These are phyloP conservation scores for Talaromyces wortmannii DNA, from an alignment of 495 filamentous ascomycete species.

Conservation along the genomic window DNA sequence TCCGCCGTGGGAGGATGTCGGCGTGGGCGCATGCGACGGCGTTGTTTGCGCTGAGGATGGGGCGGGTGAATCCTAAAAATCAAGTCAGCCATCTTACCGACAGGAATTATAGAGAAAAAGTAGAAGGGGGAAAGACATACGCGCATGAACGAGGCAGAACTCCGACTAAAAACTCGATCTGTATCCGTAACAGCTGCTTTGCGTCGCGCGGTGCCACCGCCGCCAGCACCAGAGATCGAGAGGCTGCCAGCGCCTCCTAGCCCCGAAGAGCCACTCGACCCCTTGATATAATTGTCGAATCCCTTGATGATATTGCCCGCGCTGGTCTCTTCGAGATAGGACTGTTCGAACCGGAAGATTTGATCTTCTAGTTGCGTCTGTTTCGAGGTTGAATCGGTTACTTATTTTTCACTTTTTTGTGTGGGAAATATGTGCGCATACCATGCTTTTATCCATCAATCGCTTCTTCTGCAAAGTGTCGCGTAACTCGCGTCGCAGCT, in stretches of 20 bases:
- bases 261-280: conserved; percentile 37
- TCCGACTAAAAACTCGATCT: conserved; percentile 46
- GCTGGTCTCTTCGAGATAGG: conserved; percentile 86
- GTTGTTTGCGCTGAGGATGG: conserved; percentile 41
- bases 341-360: conserved; percentile 76
- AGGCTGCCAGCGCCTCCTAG: conserved; percentile 38
- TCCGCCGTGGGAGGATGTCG: conserved; percentile 32
- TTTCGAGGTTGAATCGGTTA: not conserved
- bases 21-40: conserved; percentile 43
- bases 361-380: conserved; percentile 68
- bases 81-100: not conserved
- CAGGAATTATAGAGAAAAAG: not conserved
- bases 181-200: conserved; percentile 41
- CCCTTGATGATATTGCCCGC: conserved; percentile 93
- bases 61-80: conserved; percentile 38
- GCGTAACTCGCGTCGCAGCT: conserved; percentile 60
- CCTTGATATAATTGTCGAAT: conserved; percentile 97
- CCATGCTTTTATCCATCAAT: conserved; percentile 59
- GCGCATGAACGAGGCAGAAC: conserved; percentile 44
- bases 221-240: conserved; percentile 6
- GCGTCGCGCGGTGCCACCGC: conserved; percentile 19
- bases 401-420: not conserved
- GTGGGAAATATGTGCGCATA: conserved; percentile 17
- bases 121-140: conserved; percentile 18
- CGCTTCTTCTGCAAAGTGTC: conserved; percentile 63